Conservation (phyloP, 306 rosid species). For the Rubus parviflorus region DNA sequence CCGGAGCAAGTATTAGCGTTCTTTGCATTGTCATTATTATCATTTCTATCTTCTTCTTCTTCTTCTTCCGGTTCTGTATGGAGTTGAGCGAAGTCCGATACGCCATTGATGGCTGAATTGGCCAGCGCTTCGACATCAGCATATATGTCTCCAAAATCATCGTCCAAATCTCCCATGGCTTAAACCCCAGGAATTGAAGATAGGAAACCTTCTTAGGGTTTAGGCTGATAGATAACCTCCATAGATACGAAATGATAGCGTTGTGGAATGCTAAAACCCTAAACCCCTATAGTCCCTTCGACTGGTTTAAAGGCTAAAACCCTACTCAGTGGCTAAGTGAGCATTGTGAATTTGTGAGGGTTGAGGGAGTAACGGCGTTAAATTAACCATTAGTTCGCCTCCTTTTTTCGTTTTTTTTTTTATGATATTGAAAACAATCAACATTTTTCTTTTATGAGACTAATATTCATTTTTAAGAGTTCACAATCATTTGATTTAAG, state of each 20-base stretch:
- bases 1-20: neutral
- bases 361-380: neutral
- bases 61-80: conserved; percentile 22
- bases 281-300: neutral
- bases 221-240: conserved; percentile 14
- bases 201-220: neutral
- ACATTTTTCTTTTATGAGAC: too few relatives aligned
- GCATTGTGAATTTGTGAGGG: too few relatives aligned
- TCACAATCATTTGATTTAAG: too few relatives aligned
- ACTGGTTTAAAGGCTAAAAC: neutral
- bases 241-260: neutral
- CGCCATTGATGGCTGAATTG: conserved; percentile 26
- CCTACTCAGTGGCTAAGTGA: neutral
- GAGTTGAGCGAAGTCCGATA: conserved; percentile 10
- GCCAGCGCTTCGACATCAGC: conserved; percentile 39
- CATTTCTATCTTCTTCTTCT: conserved; percentile 1
- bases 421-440: too few relatives aligned
- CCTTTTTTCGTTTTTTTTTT: too few relatives aligned
- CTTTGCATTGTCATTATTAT: neutral
- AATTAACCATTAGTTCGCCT: too few relatives aligned
- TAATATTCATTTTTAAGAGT: too few relatives aligned
- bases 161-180: conserved; percentile 43
- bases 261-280: neutral
- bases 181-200: neutral
- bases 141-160: conserved; percentile 63